Conservation (phyloP, 768 basidiomycete species). For the Pholiota conissans region DNA sequence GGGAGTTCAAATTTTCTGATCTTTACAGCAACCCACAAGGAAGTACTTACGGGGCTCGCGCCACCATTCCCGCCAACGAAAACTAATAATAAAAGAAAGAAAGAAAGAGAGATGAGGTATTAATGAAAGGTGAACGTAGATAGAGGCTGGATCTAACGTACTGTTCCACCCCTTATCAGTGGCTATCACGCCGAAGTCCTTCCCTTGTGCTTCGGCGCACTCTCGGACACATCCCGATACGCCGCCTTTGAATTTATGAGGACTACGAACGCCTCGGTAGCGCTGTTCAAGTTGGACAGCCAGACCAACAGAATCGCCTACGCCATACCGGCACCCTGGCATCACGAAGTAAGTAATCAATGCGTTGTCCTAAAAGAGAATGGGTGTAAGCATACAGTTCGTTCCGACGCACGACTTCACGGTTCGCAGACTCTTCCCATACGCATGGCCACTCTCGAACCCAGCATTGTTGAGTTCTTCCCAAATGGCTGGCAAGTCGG, state of each 20-base stretch:
- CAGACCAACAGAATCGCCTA: slow-evolving; percentile 75
- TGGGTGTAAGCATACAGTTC: no score
- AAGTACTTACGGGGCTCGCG: slow-evolving; percentile 56
- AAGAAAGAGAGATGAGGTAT: no score
- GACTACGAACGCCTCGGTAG: slow-evolving; percentile 66
- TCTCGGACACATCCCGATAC: slow-evolving; percentile 75
- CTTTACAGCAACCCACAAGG: no score
- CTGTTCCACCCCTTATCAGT: not conserved
- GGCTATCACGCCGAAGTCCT: slow-evolving; percentile 4
- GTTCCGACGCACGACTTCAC: slow-evolving; percentile 81
- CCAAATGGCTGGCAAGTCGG: slow-evolving; percentile 70
- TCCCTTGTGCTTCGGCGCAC: slow-evolving; percentile 75
- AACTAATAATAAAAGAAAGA: no score
- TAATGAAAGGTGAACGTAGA: no score
- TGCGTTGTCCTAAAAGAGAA: no score
- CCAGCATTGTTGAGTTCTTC: slow-evolving; percentile 62
- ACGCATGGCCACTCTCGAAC: slow-evolving; percentile 77
- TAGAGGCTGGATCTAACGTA: slow-evolving; percentile 43
- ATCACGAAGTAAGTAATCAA: no score
- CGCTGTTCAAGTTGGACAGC: slow-evolving; percentile 72
- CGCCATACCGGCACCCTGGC: slow-evolving; percentile 73
- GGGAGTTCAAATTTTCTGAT: no score
- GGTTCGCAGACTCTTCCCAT: slow-evolving; percentile 68
- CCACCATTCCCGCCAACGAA: slow-evolving; percentile 77
- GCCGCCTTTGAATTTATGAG: slow-evolving; percentile 79